phyloP scores from a whole-genome alignment of 106 monocot genomes.

The Hemerocallis citrina region DNA sequence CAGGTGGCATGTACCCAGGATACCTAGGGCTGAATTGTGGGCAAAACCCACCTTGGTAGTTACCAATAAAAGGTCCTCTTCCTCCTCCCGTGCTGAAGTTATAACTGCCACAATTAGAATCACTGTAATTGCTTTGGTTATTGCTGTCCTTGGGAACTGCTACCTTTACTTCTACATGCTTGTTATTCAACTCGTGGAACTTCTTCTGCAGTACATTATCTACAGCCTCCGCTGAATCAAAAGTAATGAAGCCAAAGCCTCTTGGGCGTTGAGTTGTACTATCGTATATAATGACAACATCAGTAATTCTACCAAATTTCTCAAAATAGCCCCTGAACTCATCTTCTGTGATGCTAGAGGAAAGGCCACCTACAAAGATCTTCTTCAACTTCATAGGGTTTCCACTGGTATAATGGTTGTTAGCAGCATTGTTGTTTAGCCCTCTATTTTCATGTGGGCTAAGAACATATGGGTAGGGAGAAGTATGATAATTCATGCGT shows the following conservation, averaged over 20 bases:
- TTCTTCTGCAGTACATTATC: constrained; percentile 32
- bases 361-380: constrained; percentile 82
- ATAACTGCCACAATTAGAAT: constrained; percentile 25
- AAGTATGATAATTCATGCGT: constrained; percentile 5
- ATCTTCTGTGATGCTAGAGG: constrained; percentile 27
- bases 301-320: constrained; percentile 52
- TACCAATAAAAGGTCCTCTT: constrained; percentile 7
- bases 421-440: constrained; percentile 6
- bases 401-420: background rate
- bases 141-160: constrained; percentile 57
- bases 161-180: constrained; percentile 72
- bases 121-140: constrained; percentile 4
- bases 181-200: constrained; percentile 63
- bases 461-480: constrained; percentile 2
- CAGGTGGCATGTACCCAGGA: constrained; percentile 13
- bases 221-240: constrained; percentile 61
- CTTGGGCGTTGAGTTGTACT: constrained; percentile 41
- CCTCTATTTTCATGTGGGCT: constrained; percentile 10
- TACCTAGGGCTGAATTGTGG: constrained; percentile 20
- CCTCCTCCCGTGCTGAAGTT: constrained; percentile 5
- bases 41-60: constrained; percentile 13
- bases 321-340: constrained; percentile 62
- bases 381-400: constrained; percentile 25
- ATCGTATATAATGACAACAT: constrained; percentile 65
- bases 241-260: constrained; percentile 89